phyloP scores from a whole-genome alignment of 2,329 filamentous ascomycete species.

The Cryphonectria nitschkei region DNA sequence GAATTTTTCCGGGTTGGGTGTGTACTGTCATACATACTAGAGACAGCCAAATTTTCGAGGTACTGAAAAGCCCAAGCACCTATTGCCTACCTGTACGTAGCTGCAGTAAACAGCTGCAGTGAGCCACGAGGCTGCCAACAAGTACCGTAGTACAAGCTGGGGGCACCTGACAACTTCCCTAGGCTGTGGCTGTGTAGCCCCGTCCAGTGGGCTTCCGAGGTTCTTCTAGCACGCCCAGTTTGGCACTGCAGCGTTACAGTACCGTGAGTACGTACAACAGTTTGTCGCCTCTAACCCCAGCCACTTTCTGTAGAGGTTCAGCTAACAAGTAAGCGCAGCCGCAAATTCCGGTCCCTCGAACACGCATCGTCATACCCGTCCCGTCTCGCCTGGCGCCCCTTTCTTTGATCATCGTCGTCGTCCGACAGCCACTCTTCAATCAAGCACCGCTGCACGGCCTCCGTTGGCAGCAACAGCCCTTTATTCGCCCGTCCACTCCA shows the following conservation, averaged over 20 bases:
- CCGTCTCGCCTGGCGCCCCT: conserved; percentile 9
- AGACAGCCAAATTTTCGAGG: not conserved
- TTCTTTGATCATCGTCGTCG: conserved; percentile 4
- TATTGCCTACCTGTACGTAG: not conserved
- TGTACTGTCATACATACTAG: not conserved
- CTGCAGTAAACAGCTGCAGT: not conserved
- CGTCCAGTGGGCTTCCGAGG: not conserved
- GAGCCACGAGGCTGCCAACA: not conserved
- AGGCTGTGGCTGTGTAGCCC: conserved; percentile 13
- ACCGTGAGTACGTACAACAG: not conserved
- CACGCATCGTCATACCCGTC: conserved; percentile 11
- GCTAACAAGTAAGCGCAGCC: conserved; percentile 1
- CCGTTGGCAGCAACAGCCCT: not conserved
- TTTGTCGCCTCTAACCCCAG: not conserved
- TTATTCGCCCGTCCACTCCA: not conserved
- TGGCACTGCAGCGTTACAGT: not conserved
- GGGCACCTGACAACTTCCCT: not conserved
- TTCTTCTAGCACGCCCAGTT: not conserved
- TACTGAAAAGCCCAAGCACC: not conserved
- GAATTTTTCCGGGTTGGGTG: not conserved
- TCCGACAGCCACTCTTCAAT: not conserved
- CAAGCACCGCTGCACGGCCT: not conserved
- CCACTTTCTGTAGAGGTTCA: not conserved
- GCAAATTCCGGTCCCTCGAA: not conserved
- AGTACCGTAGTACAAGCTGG: not conserved